A percentile compares a stretch with the other conserved stretches of the same genome.
These are phyloP conservation scores for Primulina eburnea DNA, from an alignment of 257 asterid species.

Conservation along the genomic window DNA sequence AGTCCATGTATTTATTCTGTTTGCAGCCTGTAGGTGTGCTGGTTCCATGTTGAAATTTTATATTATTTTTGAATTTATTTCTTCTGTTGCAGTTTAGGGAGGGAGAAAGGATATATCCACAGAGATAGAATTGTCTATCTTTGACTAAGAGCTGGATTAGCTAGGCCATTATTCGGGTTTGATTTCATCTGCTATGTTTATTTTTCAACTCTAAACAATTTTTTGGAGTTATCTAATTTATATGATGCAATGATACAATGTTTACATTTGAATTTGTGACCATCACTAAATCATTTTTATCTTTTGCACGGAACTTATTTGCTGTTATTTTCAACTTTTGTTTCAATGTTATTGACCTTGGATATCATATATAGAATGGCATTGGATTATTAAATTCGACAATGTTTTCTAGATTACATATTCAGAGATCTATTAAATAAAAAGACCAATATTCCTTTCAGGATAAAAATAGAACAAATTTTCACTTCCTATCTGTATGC, in stretches of 20 bases:
- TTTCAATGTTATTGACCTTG: not conserved
- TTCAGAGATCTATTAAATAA: not conserved
- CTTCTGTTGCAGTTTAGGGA: not conserved
- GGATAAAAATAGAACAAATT: not conserved
- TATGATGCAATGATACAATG: not conserved
- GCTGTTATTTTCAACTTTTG: not conserved
- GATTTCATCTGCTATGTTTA: too few species aligned
- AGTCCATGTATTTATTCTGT: not conserved
- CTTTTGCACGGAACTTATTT: not conserved
- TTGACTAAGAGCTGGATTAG: not conserved
- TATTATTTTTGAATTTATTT: too few species aligned
- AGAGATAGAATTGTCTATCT: not conserved
- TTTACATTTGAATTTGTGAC: not conserved
- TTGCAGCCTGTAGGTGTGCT: not conserved
- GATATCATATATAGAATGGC: not conserved
- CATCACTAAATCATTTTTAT: not conserved
- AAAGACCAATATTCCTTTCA: too few species aligned
- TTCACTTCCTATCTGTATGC: not conserved
- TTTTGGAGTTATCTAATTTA: not conserved
- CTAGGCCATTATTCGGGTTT: not conserved
- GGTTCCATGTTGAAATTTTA: not conserved
- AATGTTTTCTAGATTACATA: not conserved
- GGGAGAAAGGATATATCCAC: not conserved
- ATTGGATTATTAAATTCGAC: not conserved
- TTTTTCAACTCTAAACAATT: not conserved